phyloP scores from a whole-genome alignment of 2,329 filamentous ascomycete genomes.

The Calonectria pseudoturangicola region DNA sequence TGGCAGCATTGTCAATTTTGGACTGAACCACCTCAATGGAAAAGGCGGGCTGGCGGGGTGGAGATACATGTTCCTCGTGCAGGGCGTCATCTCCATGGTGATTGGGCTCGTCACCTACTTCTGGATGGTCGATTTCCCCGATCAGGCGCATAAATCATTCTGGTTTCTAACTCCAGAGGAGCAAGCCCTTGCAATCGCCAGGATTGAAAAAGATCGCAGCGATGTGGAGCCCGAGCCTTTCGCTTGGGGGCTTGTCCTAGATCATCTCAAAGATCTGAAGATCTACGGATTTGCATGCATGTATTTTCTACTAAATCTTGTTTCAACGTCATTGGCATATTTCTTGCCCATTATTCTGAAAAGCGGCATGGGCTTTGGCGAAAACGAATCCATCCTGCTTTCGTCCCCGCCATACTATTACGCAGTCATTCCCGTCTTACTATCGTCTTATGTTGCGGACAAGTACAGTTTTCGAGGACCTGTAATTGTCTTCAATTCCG shows the following conservation, averaged over 20 bases:
- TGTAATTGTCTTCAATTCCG: slow-evolving; percentile 29
- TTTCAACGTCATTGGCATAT: slow-evolving; percentile 25
- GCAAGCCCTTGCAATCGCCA: slow-evolving; percentile 6
- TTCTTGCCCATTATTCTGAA: slow-evolving; percentile 34
- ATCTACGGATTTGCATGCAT: slow-evolving; percentile 27
- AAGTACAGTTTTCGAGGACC: slow-evolving; percentile 22
- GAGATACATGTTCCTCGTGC: slow-evolving; percentile 33
- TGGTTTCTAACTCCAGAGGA: slow-evolving; percentile 24
- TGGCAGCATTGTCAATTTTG: slow-evolving; percentile 29
- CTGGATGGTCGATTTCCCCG: slow-evolving; percentile 35
- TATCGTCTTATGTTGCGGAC: slow-evolving; percentile 2
- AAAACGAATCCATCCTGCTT: slow-evolving; percentile 27
- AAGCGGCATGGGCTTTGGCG: slow-evolving; percentile 34
- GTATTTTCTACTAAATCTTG: slow-evolving; percentile 29
- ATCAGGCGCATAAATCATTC: slow-evolving; percentile 18
- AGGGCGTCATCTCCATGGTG: slow-evolving; percentile 27
- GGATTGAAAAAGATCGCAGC: slow-evolving; percentile 30
- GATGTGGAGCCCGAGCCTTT: slow-evolving; percentile 28
- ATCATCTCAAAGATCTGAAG: slow-evolving; percentile 22
- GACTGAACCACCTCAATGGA: slow-evolving; percentile 29
- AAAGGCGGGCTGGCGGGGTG: slow-evolving; percentile 26
- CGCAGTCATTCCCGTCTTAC: slow-evolving; percentile 18
- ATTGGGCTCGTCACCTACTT: slow-evolving; percentile 26
- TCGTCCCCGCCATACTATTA: slow-evolving; percentile 30
- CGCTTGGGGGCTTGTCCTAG: not conserved